Conservation (phyloP, 2,329 filamentous ascomycete genomes). For the Fusarium keratoplasticum region DNA sequence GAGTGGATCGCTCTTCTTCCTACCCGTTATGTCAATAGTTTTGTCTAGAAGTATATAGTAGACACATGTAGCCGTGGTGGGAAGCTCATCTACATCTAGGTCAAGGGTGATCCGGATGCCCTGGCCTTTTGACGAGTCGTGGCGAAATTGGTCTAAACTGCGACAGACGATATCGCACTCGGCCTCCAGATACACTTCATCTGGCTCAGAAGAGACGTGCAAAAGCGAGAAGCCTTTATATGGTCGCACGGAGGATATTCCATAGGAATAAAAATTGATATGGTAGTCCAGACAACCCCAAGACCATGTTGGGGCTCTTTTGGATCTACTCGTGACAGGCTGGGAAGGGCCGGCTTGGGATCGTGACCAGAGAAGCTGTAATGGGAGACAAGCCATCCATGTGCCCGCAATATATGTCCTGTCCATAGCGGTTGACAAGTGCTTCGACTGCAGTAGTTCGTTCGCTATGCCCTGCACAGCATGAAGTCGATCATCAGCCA, state of each 20-base stretch:
- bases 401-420: background rate
- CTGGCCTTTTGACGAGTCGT: background rate
- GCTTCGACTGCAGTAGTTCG: background rate
- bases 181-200: background rate
- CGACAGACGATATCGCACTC: background rate
- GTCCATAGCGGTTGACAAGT: background rate
- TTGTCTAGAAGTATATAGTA: background rate
- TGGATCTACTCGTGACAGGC: background rate
- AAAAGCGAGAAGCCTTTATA: background rate
- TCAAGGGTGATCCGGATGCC: background rate
- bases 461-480: constrained; percentile 1
- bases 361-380: background rate
- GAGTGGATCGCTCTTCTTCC: background rate
- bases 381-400: constrained; percentile 1
- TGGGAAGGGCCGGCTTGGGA: background rate
- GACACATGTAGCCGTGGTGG: background rate
- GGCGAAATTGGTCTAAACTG: background rate
- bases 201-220: background rate
- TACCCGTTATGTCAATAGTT: background rate
- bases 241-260: background rate
- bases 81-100: background rate
- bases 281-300: background rate
- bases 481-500: background rate
- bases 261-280: background rate
- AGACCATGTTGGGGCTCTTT: background rate